phyloP scores from a whole-genome alignment of 345 rosid genomes.

The Anacardium occidentale region DNA sequence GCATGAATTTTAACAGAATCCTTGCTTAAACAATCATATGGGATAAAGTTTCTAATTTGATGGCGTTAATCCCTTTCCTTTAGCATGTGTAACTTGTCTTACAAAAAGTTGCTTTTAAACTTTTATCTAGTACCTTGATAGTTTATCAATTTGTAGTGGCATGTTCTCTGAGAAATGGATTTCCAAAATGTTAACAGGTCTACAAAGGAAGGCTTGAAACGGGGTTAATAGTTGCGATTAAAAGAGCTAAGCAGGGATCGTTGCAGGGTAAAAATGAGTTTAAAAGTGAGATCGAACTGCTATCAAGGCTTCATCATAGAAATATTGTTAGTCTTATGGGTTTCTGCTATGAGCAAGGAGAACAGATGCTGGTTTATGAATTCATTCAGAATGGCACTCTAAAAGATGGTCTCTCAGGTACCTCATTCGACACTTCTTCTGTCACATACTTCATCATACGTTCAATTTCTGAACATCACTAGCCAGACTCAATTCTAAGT shows the following conservation, averaged over 20 bases:
- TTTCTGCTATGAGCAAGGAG: constrained; percentile 7
- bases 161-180: not conserved
- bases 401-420: not conserved
- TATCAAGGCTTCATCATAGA: constrained; percentile 76
- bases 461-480: not conserved
- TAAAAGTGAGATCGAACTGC: constrained; percentile 80
- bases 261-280: constrained; percentile 70
- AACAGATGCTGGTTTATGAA: constrained; percentile 2
- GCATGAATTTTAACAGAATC: not conserved
- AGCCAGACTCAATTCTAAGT: not conserved
- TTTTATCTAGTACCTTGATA: not conserved
- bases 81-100: too few species aligned
- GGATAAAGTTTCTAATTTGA: not conserved
- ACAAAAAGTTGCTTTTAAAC: not conserved
- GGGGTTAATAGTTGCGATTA: constrained; percentile 60
- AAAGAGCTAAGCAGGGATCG: constrained; percentile 77
- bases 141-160: too few species aligned
- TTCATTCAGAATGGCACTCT: not conserved
- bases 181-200: constrained; percentile 41
- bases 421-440: not conserved
- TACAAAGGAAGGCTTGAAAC: constrained; percentile 58
- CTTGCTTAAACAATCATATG: not conserved
- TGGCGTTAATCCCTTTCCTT: too few species aligned
- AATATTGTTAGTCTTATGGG: constrained; percentile 27
- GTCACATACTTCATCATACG: not conserved